A percentile compares a stretch with the other conserved stretches of the same genome.
Conservation (phyloP, 257 asterid species). For the Hygrophila difformis region DNA sequence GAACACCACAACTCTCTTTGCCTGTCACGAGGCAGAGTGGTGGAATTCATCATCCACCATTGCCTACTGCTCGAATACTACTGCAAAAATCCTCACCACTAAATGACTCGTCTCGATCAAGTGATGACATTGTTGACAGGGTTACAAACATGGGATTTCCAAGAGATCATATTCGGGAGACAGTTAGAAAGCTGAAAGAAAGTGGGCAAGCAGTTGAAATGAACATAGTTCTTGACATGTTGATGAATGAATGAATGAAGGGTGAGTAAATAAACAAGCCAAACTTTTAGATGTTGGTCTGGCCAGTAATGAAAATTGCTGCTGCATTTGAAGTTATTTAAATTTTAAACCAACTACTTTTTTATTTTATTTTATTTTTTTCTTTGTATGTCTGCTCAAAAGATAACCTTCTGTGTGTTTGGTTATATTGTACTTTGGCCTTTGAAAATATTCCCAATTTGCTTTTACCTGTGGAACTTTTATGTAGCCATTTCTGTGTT, state of each 20-base stretch:
- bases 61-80: slow-evolving; percentile 77
- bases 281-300: slow-evolving; percentile 67
- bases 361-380: too few relatives aligned
- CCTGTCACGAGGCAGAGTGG: slow-evolving; percentile 41
- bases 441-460: too few relatives aligned
- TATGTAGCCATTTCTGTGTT: too few relatives aligned
- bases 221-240: slow-evolving; percentile 84
- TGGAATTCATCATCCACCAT: slow-evolving; percentile 69
- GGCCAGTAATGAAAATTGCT: slow-evolving; percentile 62
- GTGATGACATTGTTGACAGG: slow-evolving; percentile 92
- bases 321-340: too few relatives aligned
- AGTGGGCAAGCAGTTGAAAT: slow-evolving; percentile 89
- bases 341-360: too few relatives aligned
- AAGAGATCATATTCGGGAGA: slow-evolving; percentile 79
- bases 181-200: slow-evolving; percentile 78
- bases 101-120: too few relatives aligned
- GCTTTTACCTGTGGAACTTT: too few relatives aligned
- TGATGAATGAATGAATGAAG: slow-evolving; percentile 79
- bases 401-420: too few relatives aligned
- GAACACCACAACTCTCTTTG: slow-evolving; percentile 42
- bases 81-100: slow-evolving; percentile 91
- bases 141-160: slow-evolving; percentile 92
- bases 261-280: too few relatives aligned
- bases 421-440: too few relatives aligned
- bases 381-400: too few relatives aligned